Conservation (phyloP, 2,329 filamentous ascomycete genomes). For the Beauveria bassiana region DNA sequence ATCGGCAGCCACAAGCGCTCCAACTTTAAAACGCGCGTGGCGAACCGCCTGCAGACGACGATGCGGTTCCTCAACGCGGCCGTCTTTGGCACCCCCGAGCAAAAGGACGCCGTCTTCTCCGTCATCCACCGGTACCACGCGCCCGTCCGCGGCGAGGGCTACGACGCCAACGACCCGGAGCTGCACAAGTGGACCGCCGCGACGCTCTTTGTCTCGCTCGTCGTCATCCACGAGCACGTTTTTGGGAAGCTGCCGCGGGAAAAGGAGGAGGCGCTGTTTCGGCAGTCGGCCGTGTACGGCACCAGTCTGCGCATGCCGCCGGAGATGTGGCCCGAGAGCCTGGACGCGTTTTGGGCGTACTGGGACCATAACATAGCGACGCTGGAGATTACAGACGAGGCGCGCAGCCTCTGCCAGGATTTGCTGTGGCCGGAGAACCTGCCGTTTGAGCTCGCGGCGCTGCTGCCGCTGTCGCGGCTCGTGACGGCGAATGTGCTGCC, state of each 20-base stretch:
- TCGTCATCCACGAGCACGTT: constrained; percentile 28
- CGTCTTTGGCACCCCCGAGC: constrained; percentile 24
- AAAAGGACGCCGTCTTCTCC: constrained; percentile 27
- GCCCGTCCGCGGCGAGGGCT: constrained; percentile 24
- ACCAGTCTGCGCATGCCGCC: constrained; percentile 24
- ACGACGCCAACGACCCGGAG: constrained; percentile 28
- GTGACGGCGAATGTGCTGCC: constrained; percentile 16
- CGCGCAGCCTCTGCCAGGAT: constrained; percentile 18
- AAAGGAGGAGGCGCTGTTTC: constrained; percentile 20
- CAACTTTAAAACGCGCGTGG: constrained; percentile 28
- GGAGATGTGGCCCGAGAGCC: constrained; percentile 27
- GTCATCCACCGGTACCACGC: constrained; percentile 28
- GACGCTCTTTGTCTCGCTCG: constrained; percentile 28
- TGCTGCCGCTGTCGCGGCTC: constrained; percentile 16
- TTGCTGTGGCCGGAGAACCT: constrained; percentile 19
- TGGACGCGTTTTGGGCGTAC: constrained; percentile 31
- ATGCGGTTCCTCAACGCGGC: constrained; percentile 33
- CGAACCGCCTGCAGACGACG: constrained; percentile 29
- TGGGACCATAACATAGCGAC: constrained; percentile 28
- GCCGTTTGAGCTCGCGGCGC: constrained; percentile 16
- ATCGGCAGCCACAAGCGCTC: constrained; percentile 29
- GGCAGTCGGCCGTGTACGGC: constrained; percentile 22
- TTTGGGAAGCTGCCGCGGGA: constrained; percentile 24
- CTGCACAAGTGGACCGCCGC: constrained; percentile 34
- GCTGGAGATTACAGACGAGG: constrained; percentile 25